Evolutionary conservation across 2,329 filamentous ascomycete genomes (phyloP).

Genomic region (Nigrospora osmanthi): DNA sequence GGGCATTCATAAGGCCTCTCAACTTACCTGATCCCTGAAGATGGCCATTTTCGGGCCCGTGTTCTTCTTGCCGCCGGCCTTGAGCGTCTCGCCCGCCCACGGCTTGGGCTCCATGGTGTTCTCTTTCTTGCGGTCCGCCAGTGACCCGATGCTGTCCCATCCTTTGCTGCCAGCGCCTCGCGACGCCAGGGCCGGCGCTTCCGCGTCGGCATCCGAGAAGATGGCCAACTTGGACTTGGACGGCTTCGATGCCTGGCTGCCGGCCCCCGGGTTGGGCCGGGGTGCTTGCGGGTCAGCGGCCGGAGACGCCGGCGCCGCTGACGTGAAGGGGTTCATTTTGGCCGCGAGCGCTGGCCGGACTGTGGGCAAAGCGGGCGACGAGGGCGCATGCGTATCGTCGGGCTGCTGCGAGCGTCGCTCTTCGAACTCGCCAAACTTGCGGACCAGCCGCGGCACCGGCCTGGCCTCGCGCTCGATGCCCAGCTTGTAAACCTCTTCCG

Average conservation of each 20-base stretch:
- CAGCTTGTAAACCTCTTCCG: conserved; percentile 86
- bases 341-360: conserved; percentile 76
- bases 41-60: conserved; percentile 76
- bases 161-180: conserved; percentile 54
- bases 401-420: conserved; percentile 62
- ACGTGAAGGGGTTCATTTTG: conserved; percentile 76
- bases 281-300: conserved; percentile 59
- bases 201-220: conserved; percentile 69
- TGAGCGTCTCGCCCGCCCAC: conserved; percentile 87
- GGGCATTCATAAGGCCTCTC: conserved; percentile 33
- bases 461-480: conserved; percentile 85
- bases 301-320: conserved; percentile 33
- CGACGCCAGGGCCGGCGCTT: conserved; percentile 43
- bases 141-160: conserved; percentile 86
- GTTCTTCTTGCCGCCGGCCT: conserved; percentile 75
- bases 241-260: conserved; percentile 50
- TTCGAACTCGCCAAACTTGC: conserved; percentile 92
- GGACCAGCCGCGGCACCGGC: conserved; percentile 69
- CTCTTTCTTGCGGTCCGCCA: conserved; percentile 88
- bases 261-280: conserved; percentile 36
- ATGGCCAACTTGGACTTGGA: conserved; percentile 79
- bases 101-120: conserved; percentile 80
- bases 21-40: conserved; percentile 93
- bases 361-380: conserved; percentile 78
- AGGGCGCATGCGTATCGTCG: conserved; percentile 57